Evolutionary conservation across 345 rosid species (phyloP), one percentile per base, ranked within the genome.

Genomic region (Melaleuca quinquenervia): DNA sequence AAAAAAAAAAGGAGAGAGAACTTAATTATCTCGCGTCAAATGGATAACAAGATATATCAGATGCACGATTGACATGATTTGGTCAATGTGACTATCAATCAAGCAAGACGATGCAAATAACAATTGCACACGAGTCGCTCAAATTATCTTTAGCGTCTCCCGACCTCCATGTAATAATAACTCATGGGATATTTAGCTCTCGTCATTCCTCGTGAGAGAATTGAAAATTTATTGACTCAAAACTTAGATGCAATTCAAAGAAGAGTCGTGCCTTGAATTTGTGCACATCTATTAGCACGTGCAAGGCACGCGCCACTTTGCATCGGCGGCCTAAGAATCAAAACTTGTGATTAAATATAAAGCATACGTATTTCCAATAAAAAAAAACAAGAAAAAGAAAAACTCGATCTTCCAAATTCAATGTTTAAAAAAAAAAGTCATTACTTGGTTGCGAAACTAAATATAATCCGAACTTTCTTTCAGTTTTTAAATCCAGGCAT

Each of bases 381-480:
- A 15, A 29, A 0, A 64, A 15, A 29, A 29, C 16, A 7, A 64
- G 11, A 15, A 29, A 64, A 29, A 29, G 1, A 29, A 16, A 8
- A 6, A 21, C 4, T 3, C 1, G 2, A 15, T n/a, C 2, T 60
- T 60, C 3, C 6, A 6, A 2, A 51, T 51, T 1, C 16, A 9
- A 51, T 6, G n/a, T n/a, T n/a, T n/a, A 51, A 14, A 3, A 51
- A 51, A 14, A 13, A 0, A 13, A 6, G 27, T 60, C 74, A 8
- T 60, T 9, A 12, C 78, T 32, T 36, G 18, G 48, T 18, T 9
- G 18, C 7, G 41, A 20, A 9, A 70, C 12, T 1, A 6, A 2
- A 7, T 70, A 48, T 7, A 9, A 70, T 32, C 4, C 18, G 48
- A 48, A 70, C 48, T 70, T 70, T 70, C 78, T 70, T 64, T 70